A percentile compares a stretch with the other conserved stretches of the same genome.
Evolutionary conservation across 2,329 filamentous ascomycete genomes (phyloP).

Genomic region (Colletotrichum paranaense): DNA sequence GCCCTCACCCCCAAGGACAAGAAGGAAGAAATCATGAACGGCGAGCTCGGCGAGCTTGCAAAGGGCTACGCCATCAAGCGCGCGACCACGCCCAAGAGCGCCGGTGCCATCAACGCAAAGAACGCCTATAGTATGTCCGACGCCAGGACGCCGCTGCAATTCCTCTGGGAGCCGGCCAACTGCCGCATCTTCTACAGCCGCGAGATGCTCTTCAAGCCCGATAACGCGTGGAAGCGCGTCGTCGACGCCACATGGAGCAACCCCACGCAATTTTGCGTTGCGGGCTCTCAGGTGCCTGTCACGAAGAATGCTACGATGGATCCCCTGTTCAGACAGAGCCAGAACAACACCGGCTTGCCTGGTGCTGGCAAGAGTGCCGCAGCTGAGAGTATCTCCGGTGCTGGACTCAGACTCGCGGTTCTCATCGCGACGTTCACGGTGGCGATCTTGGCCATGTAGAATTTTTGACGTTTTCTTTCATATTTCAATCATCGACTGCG

Average conservation of each 20-base stretch:
- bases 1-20: constrained; percentile 37
- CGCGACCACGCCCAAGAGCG: constrained; percentile 36
- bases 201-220: constrained; percentile 53
- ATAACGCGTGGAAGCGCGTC: constrained; percentile 52
- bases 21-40: constrained; percentile 34
- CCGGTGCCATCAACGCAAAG: constrained; percentile 49
- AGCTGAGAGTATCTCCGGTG: neutral
- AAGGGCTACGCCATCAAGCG: constrained; percentile 48
- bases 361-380: neutral
- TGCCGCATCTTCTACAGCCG: constrained; percentile 60
- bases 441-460: constrained; percentile 24
- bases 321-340: constrained; percentile 35
- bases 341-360: constrained; percentile 25
- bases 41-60: constrained; percentile 45
- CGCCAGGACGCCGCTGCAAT: constrained; percentile 54
- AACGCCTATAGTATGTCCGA: constrained; percentile 47
- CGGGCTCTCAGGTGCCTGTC: constrained; percentile 42
- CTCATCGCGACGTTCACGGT: constrained; percentile 13
- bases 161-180: constrained; percentile 56
- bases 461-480: neutral
- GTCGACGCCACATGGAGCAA: constrained; percentile 50
- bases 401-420: constrained; percentile 18
- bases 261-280: constrained; percentile 45
- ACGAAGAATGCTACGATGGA: constrained; percentile 36
- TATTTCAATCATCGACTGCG: neutral